Percentiles rank a stretch among this genome's conserved stretches.
These are phyloP conservation scores for Centaurea solstitialis DNA, from an alignment of 129 eudicot genomes.

Conservation along the genomic window DNA sequence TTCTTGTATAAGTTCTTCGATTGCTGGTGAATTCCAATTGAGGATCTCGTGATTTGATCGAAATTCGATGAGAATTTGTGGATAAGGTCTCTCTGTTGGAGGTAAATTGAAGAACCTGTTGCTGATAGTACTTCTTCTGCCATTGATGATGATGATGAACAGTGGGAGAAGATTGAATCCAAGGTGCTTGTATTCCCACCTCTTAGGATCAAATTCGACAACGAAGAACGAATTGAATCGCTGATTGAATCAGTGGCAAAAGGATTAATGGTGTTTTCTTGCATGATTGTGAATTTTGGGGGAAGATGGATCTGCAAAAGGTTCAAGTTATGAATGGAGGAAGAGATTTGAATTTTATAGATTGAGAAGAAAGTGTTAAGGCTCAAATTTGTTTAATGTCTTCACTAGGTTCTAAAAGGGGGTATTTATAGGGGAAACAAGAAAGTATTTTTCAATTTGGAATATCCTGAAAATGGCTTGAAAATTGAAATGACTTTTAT, in stretches of 20 bases:
- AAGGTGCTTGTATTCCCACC: constrained; percentile 64
- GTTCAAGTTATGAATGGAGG: background rate
- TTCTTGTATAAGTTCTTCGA: constrained; percentile 30
- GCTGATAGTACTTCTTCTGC: constrained; percentile 33
- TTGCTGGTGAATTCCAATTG: background rate
- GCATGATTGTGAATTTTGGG: constrained; percentile 26
- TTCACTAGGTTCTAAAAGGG: constrained; percentile 5
- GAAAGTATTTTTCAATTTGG: background rate
- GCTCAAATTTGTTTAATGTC: background rate
- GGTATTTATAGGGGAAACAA: constrained; percentile 26
- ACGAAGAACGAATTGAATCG: constrained; percentile 45
- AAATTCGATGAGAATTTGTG: constrained; percentile 44
- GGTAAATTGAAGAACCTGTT: constrained; percentile 67
- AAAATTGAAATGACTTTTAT: background rate
- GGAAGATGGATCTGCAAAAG: constrained; percentile 16
- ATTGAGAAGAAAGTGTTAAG: background rate
- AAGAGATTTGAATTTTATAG: background rate
- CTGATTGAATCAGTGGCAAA: constrained; percentile 5
- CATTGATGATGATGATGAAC: constrained; percentile 22
- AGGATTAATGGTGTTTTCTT: constrained; percentile 39
- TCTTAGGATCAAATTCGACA: constrained; percentile 69
- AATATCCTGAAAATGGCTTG: constrained; percentile 12
- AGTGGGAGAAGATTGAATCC: constrained; percentile 74
- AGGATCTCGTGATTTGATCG: constrained; percentile 13
- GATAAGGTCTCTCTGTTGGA: constrained; percentile 62